Evolutionary conservation across 1,284 basidiomycete species (phyloP).

Genomic region (Agaricales sp.): DNA sequence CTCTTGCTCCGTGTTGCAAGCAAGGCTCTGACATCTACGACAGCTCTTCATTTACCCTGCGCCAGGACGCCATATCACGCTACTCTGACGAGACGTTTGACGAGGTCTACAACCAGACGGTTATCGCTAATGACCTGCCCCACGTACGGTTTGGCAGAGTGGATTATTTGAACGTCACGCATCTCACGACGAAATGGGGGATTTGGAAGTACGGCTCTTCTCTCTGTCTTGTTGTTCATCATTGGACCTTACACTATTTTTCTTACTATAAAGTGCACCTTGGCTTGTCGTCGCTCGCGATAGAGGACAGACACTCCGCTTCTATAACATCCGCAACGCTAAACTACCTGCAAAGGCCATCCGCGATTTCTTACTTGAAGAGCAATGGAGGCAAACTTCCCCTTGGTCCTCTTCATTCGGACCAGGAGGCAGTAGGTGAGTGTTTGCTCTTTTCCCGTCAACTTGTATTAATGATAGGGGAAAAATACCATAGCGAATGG

Average conservation of each 20-base stretch:
- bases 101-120: constrained; percentile 50
- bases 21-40: constrained; percentile 5
- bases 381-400: constrained; percentile 44
- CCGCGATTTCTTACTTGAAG: constrained; percentile 50
- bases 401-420: constrained; percentile 55
- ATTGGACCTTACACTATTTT: constrained; percentile 6
- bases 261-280: constrained; percentile 42
- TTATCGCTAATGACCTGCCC: constrained; percentile 51
- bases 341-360: constrained; percentile 46
- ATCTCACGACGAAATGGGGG: constrained; percentile 69
- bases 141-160: constrained; percentile 70
- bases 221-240: constrained; percentile 4
- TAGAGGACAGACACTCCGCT: constrained; percentile 62
- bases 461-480: neutral
- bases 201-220: constrained; percentile 57
- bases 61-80: constrained; percentile 54
- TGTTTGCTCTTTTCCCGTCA: constrained; percentile 7
- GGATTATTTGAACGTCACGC: constrained; percentile 73
- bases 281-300: constrained; percentile 55
- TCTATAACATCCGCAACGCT: constrained; percentile 55
- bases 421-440: constrained; percentile 65
- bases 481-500: constrained; percentile 59
- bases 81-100: constrained; percentile 63
- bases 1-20: constrained; percentile 4
- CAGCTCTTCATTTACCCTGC: constrained; percentile 52